Evolutionary conservation across 768 basidiomycete genomes (phyloP), one percentile per base, ranked within the genome.

Genomic region (Trametes punicea): DNA sequence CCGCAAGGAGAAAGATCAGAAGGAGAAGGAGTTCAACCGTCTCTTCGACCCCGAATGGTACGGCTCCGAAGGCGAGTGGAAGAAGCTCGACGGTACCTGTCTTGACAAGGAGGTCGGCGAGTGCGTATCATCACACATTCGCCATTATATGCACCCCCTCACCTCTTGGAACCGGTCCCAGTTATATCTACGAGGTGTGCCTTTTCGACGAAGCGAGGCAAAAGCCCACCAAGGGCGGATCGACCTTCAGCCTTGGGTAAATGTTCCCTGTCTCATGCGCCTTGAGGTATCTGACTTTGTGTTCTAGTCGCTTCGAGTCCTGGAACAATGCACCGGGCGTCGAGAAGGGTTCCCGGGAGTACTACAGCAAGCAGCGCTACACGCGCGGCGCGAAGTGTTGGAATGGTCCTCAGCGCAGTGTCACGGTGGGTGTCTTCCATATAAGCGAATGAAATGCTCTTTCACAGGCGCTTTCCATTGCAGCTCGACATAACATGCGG

Each of bases 121-220:
- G 91, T 97, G 65, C 68, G 94, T 86, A 20, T 46, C 36, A 10
- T 21, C 34, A 49, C n/a, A 29, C 3, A 15, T 21, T 33, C 10
- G 36, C 18, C 16, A 4, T 45, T 6, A 21, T 5, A 23, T 18
- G 20, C 40, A 5, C 51, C 16, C 34, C 34, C 56, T 56, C 34
- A 30, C 46, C 15, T 9, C 11, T 16, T 4, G 34, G 10, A 18
- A 18, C 6, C 16, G 27, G 41, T 45, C 52, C 4, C 45, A 97
- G 94, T 60, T 98, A 98, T 70, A 91, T 85, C 6, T 99, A 99
- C 68, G 90, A 94, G 67, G 77, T 98, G 7, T 98, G 96, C 73
- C 78, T 97, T 63, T 98, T 99, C 64, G 81, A 85, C 3, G 84
- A 89, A 64, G 92, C 89, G 2, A 88, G 78, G 50, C 97, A 99